Evolutionary conservation across 768 basidiomycete species (phyloP).

Genomic region (Pholiota conissans): DNA sequence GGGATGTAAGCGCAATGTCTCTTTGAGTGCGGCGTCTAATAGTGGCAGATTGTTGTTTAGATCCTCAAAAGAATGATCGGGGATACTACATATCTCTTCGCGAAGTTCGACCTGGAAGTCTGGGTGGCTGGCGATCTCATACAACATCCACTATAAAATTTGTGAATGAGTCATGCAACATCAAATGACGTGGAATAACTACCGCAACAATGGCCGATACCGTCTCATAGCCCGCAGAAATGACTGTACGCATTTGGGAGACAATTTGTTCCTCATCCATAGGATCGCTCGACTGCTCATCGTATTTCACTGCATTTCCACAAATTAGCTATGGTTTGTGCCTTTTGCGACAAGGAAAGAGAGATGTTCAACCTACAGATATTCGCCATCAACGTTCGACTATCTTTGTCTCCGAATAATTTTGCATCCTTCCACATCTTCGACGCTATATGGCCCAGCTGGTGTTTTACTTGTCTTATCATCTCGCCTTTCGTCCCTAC

Average conservation of each 20-base stretch:
- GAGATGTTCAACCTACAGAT: slow-evolving; percentile 41
- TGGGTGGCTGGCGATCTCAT: slow-evolving; percentile 55
- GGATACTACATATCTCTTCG: slow-evolving; percentile 46
- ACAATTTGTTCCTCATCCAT: slow-evolving; percentile 52
- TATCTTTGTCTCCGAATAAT: slow-evolving; percentile 39
- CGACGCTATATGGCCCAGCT: slow-evolving; percentile 51
- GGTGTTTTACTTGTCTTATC: slow-evolving; percentile 53
- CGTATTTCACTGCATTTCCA: slow-evolving; percentile 43
- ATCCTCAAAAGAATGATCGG: slow-evolving; percentile 52
- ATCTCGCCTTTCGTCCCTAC: slow-evolving; percentile 60
- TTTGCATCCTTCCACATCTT: slow-evolving; percentile 59
- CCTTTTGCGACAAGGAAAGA: background rate
- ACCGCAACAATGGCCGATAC: slow-evolving; percentile 48
- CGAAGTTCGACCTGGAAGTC: slow-evolving; percentile 57
- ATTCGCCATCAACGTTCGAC: slow-evolving; percentile 50
- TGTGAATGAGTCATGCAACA: slow-evolving; percentile 6
- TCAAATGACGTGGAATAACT: slow-evolving; percentile 20
- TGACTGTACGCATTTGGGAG: slow-evolving; percentile 62
- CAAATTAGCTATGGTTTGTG: background rate
- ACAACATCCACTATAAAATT: slow-evolving; percentile 60
- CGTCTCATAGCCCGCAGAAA: slow-evolving; percentile 61
- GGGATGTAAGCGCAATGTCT: slow-evolving; percentile 62
- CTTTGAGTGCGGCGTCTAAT: slow-evolving; percentile 61
- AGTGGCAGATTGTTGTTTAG: slow-evolving; percentile 50
- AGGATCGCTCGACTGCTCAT: slow-evolving; percentile 26